These are phyloP conservation scores for Coccinonectria pachysandricola DNA, from an alignment of 2,329 filamentous ascomycete species.

Conservation along the genomic window DNA sequence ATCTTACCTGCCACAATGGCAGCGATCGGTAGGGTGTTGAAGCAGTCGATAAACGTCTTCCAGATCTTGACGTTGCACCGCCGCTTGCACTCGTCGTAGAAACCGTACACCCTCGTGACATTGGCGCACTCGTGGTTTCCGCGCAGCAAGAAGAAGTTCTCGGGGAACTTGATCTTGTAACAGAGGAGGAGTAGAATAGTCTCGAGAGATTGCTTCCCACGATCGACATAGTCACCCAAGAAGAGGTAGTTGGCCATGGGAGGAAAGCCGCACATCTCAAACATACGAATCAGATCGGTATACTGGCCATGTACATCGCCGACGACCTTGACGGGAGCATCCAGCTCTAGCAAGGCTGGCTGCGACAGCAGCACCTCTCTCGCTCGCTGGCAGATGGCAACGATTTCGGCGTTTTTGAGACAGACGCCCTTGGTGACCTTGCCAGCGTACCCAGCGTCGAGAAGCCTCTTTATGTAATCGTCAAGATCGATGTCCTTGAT, in stretches of 20 bases:
- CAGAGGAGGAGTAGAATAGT: conserved; percentile 93
- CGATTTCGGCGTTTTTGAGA: conserved; percentile 94
- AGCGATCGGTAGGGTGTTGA: conserved; percentile 96
- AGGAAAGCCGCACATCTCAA: conserved; percentile 97
- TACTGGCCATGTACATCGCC: conserved; percentile 99
- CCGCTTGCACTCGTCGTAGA: conserved; percentile 99
- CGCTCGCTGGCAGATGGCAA: conserved; percentile 80
- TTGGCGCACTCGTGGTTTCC: conserved; percentile 99
- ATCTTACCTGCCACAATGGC: conserved; percentile 96
- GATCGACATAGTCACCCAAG: conserved; percentile 96
- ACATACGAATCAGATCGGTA: conserved; percentile 91
- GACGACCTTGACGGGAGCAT: conserved; percentile 95
- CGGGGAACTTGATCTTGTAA: conserved; percentile 99
- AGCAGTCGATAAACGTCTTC: conserved; percentile 99
- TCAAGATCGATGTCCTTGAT: conserved; percentile 91
- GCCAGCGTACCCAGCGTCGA: conserved; percentile 90
- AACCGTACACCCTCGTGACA: conserved; percentile 98
- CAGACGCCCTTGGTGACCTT: conserved; percentile 98
- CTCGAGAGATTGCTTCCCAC: conserved; percentile 98
- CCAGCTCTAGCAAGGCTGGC: conserved; percentile 81
- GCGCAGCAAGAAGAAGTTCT: conserved; percentile 98
- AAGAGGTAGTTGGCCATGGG: conserved; percentile 99
- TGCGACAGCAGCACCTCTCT: conserved; percentile 86
- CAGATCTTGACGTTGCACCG: conserved; percentile 99
- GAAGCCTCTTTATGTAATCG: conserved; percentile 88